Evolutionary conservation across 2,329 filamentous ascomycete species (phyloP), one percentile per base, ranked within the genome.

Genomic region (Cephalotrichum gorgonifer): DNA sequence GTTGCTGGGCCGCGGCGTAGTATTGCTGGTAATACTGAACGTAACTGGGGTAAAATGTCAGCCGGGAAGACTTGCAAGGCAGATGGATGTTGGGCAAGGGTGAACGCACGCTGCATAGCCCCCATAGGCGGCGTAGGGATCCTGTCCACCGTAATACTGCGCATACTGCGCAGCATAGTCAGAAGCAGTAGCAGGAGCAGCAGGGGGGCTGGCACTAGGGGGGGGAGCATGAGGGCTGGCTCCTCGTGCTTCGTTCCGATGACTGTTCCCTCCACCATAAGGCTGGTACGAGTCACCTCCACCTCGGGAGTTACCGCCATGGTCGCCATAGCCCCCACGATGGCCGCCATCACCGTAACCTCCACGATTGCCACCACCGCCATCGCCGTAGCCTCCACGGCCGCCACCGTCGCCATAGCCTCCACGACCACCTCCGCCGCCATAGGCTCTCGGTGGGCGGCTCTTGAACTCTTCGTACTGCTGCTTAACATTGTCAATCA

Each of bases 391-490:
- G 35, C 56, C 54, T 38, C 62, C 61, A 12, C 61, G 47, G 22
- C 44, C 33, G 8, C 50, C 46, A 33, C 61, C 57, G 35, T 60
- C 51, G 31, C 54, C 47, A 28, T 49, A 52, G 30, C 56, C 54
- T 38, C 62, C 61, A 14, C 61, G 44, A 30, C 39, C 27, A 41
- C 56, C 60, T 28, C 61, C 65, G 41, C 68, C 65, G 42, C 72
- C 62, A 62, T 72, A 59, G 60, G 53, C 70, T 45, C 85, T 83
- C 53, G 83, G 86, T 15, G 86, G 86, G 7, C 87, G 82, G 56
- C 81, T 81, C 69, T 96, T 97, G 74, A 91, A 95, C 43, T 84
- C 82, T 62, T 96, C 86, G 62, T 96, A 97, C 62, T 95, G 85
- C 53, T 88, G 78, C 60, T 83, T 86, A 49, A 98, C 93, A 56